phyloP scores from a whole-genome alignment of 1,284 basidiomycete species.

The Meira miltonrushii region DNA sequence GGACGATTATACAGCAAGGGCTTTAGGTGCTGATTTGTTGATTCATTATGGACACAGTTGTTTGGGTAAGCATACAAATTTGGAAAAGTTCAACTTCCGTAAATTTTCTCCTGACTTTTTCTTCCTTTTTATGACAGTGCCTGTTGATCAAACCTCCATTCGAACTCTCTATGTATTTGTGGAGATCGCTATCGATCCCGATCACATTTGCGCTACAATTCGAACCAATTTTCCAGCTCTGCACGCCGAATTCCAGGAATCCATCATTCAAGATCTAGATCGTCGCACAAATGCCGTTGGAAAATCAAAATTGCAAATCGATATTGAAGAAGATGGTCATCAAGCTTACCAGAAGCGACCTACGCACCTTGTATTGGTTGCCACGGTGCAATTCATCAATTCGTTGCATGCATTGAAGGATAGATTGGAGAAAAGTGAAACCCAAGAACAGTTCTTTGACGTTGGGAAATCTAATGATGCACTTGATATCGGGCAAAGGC shows the following conservation, averaged over 20 bases:
- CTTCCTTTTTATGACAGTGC: constrained; percentile 60
- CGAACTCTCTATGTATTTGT: constrained; percentile 98
- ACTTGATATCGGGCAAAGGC: not conserved
- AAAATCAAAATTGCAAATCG: constrained; percentile 19
- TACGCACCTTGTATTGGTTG: constrained; percentile 46
- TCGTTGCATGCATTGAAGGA: constrained; percentile 43
- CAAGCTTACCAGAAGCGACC: not conserved
- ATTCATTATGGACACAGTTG: constrained; percentile 98
- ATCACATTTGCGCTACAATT: constrained; percentile 75
- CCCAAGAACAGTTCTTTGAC: constrained; percentile 12
- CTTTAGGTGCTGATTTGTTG: constrained; percentile 95
- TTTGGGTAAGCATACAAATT: constrained; percentile 63
- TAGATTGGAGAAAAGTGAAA: constrained; percentile 27
- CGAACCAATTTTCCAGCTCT: constrained; percentile 76
- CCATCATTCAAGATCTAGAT: constrained; percentile 27
- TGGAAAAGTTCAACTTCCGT: not conserved
- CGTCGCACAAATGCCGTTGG: not conserved
- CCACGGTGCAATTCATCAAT: constrained; percentile 51
- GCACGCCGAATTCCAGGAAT: constrained; percentile 65
- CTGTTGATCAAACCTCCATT: constrained; percentile 82
- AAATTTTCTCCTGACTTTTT: not conserved
- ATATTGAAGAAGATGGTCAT: constrained; percentile 12
- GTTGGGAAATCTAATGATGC: not conserved
- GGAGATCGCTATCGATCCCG: constrained; percentile 86
- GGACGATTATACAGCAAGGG: constrained; percentile 94